A percentile compares a stretch with the other conserved stretches of the same genome.
Evolutionary conservation across 129 eudicot species (phyloP).

Genomic region (Mikania micrantha): DNA sequence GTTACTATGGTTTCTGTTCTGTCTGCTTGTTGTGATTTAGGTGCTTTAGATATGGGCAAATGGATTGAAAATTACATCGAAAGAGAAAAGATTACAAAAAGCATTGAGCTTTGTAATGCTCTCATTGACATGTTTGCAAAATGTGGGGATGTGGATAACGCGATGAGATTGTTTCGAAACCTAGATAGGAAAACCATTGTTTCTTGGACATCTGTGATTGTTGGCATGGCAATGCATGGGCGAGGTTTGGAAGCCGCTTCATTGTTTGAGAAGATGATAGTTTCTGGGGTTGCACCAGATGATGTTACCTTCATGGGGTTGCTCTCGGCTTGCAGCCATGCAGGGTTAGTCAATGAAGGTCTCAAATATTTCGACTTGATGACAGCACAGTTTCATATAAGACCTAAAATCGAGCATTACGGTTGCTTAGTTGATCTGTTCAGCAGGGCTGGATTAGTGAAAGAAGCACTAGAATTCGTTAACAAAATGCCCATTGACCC

Average conservation of each 20-base stretch:
- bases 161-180: slow-evolving; percentile 39
- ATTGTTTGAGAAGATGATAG: slow-evolving; percentile 53
- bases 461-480: slow-evolving; percentile 64
- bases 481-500: slow-evolving; percentile 70
- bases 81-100: slow-evolving; percentile 41
- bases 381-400: slow-evolving; percentile 32
- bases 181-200: slow-evolving; percentile 40
- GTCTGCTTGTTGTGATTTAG: slow-evolving; percentile 68
- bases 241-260: slow-evolving; percentile 64
- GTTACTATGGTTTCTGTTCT: slow-evolving; percentile 62
- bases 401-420: slow-evolving; percentile 72
- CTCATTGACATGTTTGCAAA: too few species aligned
- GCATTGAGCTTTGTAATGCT: too few species aligned
- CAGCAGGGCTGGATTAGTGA: slow-evolving; percentile 59
- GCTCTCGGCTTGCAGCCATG: slow-evolving; percentile 85
- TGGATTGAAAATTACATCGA: slow-evolving; percentile 65
- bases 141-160: too few species aligned
- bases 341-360: slow-evolving; percentile 71
- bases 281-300: slow-evolving; percentile 43
- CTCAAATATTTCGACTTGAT: slow-evolving; percentile 43
- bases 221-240: slow-evolving; percentile 80
- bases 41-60: slow-evolving; percentile 69
- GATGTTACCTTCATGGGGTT: slow-evolving; percentile 71
- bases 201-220: slow-evolving; percentile 80
- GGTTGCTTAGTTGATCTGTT: slow-evolving; percentile 88